Evolutionary conservation across 352 stramenopile species (phyloP), one percentile per base, ranked within the genome.

Genomic region (Achlya hypogyna): DNA sequence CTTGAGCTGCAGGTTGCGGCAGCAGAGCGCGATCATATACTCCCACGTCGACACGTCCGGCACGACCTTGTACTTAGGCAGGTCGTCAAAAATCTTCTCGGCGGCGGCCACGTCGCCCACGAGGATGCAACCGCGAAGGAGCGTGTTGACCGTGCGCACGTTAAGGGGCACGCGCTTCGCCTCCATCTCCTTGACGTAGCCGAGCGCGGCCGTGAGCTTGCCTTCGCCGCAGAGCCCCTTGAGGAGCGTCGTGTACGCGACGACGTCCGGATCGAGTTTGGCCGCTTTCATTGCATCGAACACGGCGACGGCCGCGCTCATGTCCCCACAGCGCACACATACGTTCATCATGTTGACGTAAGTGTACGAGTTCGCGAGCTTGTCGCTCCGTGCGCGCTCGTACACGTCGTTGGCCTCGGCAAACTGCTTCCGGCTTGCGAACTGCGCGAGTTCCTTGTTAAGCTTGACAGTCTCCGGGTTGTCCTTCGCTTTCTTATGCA

Each of bases 341-440:
- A 66, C 65, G 32, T 71, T 71, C 49, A 71, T 71, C 51, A 66
- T 71, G 45, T 64, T 66, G 31, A 66, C 65, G 29, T 71, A 71
- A n/a, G 65, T 71, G 62, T 71, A 66, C 34, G 65, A 70, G 49
- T 71, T 71, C 31, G 65, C 65, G 8, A 71, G 31, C 10, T 42
- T 29, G 12, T 40, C n/a, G 49, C 14, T 28, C 6, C 51, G 31
- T 5, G 65, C 65, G 18, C 32, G 12, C 16, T 71, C 45, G 40
- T 67, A 71, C 23, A 35, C 60, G 23, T 58, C 54, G 25, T 69
- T 54, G 29, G 65, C 65, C 49, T 71, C 65, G 12, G 22, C 20
- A 25, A 69, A 62, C 20, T 71, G 53, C 23, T 71, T 71, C 4
- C 58, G 53, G 49, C 54, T 63, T 16, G 65, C 65, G 25, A 51